These are phyloP conservation scores for Neckera pumila DNA, from an alignment of 225 moss, liverwort and hornwort species.

Conservation along the genomic window DNA sequence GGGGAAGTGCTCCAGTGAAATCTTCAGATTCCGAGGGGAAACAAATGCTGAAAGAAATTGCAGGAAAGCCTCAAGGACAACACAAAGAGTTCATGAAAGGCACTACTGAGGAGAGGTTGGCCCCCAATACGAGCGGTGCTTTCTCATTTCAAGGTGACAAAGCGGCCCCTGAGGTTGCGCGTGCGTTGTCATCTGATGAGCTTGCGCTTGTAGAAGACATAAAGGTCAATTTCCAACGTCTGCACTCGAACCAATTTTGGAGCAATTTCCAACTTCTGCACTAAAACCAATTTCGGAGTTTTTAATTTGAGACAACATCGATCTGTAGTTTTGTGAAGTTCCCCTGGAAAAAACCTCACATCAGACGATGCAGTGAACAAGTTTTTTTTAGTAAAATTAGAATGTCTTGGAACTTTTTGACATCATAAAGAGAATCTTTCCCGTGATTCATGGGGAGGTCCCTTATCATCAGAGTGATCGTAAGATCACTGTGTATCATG, in stretches of 20 bases:
- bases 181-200: slow-evolving; percentile 10
- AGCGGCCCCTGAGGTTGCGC: neutral
- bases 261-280: neutral
- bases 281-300: neutral
- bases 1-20: neutral
- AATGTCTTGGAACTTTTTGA: neutral
- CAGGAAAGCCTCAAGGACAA: neutral
- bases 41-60: neutral
- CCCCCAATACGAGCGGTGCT: neutral
- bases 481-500: neutral
- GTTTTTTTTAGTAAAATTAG: too few relatives aligned
- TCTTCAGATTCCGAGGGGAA: neutral
- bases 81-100: neutral
- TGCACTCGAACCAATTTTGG: neutral
- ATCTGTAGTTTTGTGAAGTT: neutral
- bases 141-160: neutral
- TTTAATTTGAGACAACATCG: neutral
- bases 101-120: neutral
- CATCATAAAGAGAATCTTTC: neutral
- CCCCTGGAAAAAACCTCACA: neutral
- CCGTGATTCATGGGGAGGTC: neutral
- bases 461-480: neutral
- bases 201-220: slow-evolving; percentile 10
- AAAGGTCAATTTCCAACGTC: slow-evolving; percentile 8
- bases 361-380: too few relatives aligned